Conservation (phyloP, 78 protist genomes). For the Dictyostelium firmibasis region DNA sequence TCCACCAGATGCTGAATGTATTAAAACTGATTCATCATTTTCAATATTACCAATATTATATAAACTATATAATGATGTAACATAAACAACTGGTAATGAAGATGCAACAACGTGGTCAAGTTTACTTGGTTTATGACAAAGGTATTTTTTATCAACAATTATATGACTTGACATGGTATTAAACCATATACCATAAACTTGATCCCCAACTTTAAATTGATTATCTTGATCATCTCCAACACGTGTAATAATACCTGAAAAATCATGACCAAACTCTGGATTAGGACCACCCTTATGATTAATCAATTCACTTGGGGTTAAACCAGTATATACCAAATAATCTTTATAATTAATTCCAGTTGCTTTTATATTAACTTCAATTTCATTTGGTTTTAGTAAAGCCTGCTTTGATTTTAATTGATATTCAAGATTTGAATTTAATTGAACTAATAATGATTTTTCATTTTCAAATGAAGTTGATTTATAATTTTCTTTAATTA, state of each 20-base stretch:
- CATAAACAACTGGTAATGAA: constrained; percentile 59
- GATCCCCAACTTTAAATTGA: constrained; percentile 39
- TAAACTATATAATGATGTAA: constrained; percentile 36
- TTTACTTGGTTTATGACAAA: background rate
- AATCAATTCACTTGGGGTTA: background rate
- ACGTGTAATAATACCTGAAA: constrained; percentile 30
- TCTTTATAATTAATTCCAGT: constrained; percentile 23
- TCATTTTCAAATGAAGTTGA: background rate
- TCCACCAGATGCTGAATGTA: constrained; percentile 91
- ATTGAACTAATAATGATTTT: background rate
- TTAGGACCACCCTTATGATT: background rate
- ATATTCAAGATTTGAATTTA: background rate
- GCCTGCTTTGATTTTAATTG: background rate
- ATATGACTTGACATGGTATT: background rate
- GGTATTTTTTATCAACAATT: background rate
- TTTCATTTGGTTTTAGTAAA: background rate
- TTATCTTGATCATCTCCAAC: background rate
- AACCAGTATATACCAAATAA: constrained; percentile 11
- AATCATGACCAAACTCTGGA: constrained; percentile 33
- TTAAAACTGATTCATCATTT: constrained; percentile 48
- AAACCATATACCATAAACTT: constrained; percentile 30
- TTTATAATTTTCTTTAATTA: background rate
- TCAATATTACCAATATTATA: constrained; percentile 20
- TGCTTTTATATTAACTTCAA: constrained; percentile 12
- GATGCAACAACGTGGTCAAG: constrained; percentile 21